phyloP scores from a whole-genome alignment of 345 rosid species.

The Geranium brycei region DNA sequence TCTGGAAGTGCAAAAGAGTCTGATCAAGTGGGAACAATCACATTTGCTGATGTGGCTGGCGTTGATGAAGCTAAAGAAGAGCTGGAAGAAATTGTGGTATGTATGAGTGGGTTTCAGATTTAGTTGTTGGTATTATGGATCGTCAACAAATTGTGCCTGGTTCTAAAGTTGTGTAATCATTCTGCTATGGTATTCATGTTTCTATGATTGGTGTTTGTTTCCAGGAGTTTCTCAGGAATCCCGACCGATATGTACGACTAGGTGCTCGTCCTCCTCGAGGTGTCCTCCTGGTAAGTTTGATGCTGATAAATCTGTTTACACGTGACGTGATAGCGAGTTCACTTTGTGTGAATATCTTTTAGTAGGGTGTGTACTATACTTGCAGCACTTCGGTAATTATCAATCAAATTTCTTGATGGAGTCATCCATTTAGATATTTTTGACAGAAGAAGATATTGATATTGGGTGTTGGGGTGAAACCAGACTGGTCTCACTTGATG shows the following conservation, averaged over 20 bases:
- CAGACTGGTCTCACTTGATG: neutral
- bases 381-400: neutral
- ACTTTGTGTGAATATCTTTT: neutral
- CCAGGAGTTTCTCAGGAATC: conserved; percentile 93
- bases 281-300: conserved; percentile 68
- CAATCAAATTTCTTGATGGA: neutral
- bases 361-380: neutral
- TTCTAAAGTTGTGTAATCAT: neutral
- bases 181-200: conserved; percentile 4
- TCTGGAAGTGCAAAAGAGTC: conserved; percentile 47
- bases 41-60: conserved; percentile 96
- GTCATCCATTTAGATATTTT: neutral
- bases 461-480: neutral
- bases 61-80: conserved; percentile 98
- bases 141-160: conserved; percentile 1
- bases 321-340: neutral
- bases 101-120: conserved; percentile 7
- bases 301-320: neutral
- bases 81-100: conserved; percentile 94
- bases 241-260: conserved; percentile 60
- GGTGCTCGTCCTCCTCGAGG: conserved; percentile 99
- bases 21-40: conserved; percentile 61
- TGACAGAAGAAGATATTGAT: neutral
- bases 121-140: neutral
- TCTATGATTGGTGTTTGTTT: conserved; percentile 14